Conservation (phyloP, 495 filamentous ascomycete species). For the Penicillium salamii region DNA sequence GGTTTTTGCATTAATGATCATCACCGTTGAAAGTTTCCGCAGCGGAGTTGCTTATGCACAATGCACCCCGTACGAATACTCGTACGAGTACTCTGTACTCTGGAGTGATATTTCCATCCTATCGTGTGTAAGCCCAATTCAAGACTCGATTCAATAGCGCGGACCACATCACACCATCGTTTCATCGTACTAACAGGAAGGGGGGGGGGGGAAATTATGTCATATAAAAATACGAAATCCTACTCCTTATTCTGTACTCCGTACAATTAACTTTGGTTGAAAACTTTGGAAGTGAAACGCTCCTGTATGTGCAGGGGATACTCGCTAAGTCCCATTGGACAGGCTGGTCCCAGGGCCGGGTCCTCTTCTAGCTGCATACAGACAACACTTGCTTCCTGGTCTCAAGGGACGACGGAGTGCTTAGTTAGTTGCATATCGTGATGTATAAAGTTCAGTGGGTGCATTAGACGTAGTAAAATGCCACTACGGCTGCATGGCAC, state of each 20-base stretch:
- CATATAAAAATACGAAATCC: no score
- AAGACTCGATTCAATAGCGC: no score
- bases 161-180: no score
- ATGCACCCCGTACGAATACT: no score
- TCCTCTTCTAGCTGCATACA: neutral
- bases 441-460: neutral
- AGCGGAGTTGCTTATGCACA: neutral
- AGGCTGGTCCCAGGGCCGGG: neutral
- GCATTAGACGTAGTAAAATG: neutral
- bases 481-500: neutral
- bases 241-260: no score
- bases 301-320: no score
- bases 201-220: no score
- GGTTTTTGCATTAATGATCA: neutral
- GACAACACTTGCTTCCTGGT: no score
- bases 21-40: conserved; percentile 5
- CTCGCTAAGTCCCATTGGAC: neutral
- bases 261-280: neutral
- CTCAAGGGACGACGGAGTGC: no score
- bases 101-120: neutral
- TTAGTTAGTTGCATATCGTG: no score
- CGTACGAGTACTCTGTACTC: neutral
- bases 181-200: no score
- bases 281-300: neutral
- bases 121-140: neutral